A percentile compares a stretch with the other conserved stretches of the same genome.
Conservation (phyloP, 345 rosid genomes). For the Rhodamnia argentea region DNA sequence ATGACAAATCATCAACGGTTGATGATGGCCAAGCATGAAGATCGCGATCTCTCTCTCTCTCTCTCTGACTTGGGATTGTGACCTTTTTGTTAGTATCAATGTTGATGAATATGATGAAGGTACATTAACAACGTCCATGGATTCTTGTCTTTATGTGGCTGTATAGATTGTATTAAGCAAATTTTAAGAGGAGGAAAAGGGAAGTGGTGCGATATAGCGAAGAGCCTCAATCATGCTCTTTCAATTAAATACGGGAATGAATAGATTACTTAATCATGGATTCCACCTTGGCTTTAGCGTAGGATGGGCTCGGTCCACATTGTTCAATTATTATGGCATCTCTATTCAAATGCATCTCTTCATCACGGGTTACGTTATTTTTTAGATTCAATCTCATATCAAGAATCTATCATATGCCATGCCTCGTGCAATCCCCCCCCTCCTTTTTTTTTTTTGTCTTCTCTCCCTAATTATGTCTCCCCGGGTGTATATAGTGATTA, state of each 20-base stretch:
- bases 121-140: neutral
- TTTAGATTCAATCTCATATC: conserved; percentile 20
- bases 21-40: neutral
- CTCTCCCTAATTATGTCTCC: neutral
- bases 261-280: neutral
- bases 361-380: neutral
- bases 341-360: neutral
- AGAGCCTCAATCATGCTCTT: neutral
- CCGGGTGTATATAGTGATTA: neutral
- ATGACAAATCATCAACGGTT: neutral
- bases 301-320: conserved; percentile 39
- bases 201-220: neutral
- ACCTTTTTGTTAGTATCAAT: neutral
- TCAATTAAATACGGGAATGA: neutral
- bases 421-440: conserved; percentile 10
- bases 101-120: neutral
- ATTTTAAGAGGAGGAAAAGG: neutral
- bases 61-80: neutral
- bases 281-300: conserved; percentile 21
- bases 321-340: conserved; percentile 16
- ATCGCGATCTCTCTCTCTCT: neutral
- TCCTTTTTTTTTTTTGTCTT: too few species aligned
- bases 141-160: neutral
- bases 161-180: neutral
- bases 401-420: conserved; percentile 20